Conservation (phyloP, 441 rosid genomes). For the Populus hybrid region DNA sequence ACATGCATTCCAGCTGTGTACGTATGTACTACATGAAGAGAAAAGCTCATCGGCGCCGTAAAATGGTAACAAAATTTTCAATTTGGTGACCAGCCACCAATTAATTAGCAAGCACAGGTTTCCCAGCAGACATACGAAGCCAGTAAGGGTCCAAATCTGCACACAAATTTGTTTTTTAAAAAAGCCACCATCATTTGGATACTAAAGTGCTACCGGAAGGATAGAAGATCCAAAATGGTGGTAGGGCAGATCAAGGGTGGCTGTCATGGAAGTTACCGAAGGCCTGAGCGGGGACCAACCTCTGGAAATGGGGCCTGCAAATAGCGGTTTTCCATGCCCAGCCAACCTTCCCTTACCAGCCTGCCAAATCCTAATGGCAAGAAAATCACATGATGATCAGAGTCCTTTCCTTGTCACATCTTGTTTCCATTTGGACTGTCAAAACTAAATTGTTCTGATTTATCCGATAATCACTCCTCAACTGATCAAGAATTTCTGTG, state of each 20-base stretch:
- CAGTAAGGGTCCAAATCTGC: background rate
- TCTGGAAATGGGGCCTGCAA: background rate
- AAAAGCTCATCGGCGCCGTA: background rate
- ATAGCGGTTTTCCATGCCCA: background rate
- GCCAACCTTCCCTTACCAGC: constrained; percentile 5
- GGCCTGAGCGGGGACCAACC: constrained; percentile 1
- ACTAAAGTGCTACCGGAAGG: background rate
- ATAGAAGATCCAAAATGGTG: background rate
- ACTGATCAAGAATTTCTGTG: background rate
- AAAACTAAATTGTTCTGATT: background rate
- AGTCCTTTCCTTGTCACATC: constrained; percentile 2
- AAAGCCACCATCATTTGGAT: background rate
- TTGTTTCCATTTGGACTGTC: background rate
- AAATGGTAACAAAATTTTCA: background rate
- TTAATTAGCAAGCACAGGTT: background rate
- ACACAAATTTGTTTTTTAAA: background rate
- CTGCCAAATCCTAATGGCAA: background rate
- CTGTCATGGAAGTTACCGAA: constrained; percentile 5
- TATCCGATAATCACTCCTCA: constrained; percentile 21
- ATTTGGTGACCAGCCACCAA: background rate
- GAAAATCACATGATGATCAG: background rate
- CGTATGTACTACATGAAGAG: background rate
- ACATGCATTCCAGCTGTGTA: too few relatives aligned
- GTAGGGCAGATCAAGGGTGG: background rate
- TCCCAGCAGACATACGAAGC: background rate